phyloP scores from a whole-genome alignment of 2,329 filamentous ascomycete species.

The Arthrobotrys musiformis region DNA sequence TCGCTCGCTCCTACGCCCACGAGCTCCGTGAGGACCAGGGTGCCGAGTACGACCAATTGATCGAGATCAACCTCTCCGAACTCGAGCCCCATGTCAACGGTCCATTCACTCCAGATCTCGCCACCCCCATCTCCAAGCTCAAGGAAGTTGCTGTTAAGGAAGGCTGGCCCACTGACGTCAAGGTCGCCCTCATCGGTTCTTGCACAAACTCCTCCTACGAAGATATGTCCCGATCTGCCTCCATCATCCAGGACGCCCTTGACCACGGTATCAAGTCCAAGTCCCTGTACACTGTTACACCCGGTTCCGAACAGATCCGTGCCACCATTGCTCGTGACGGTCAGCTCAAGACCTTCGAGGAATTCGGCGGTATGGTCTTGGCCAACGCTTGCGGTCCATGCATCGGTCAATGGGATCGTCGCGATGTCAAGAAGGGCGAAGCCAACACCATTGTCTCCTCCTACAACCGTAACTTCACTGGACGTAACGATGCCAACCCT shows the following conservation, averaged over 20 bases:
- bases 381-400: constrained; percentile 95
- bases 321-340: constrained; percentile 91
- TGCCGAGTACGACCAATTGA: constrained; percentile 92
- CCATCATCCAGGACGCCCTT: constrained; percentile 89
- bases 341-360: constrained; percentile 92
- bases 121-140: constrained; percentile 97
- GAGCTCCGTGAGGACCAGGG: constrained; percentile 89
- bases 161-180: constrained; percentile 94
- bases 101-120: constrained; percentile 97
- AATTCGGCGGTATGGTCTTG: constrained; percentile 92
- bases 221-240: constrained; percentile 93
- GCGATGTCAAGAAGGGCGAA: constrained; percentile 92
- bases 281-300: constrained; percentile 91
- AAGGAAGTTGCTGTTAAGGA: constrained; percentile 92
- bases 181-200: constrained; percentile 95
- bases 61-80: constrained; percentile 94
- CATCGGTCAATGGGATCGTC: constrained; percentile 95
- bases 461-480: constrained; percentile 99
- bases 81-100: constrained; percentile 99
- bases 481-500: constrained; percentile 95
- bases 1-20: constrained; percentile 81
- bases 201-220: constrained; percentile 93
- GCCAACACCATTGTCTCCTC: constrained; percentile 97
- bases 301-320: constrained; percentile 95
- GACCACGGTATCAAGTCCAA: constrained; percentile 94